These are phyloP conservation scores for Rosa persica DNA, from an alignment of 306 rosid species.

Conservation along the genomic window DNA sequence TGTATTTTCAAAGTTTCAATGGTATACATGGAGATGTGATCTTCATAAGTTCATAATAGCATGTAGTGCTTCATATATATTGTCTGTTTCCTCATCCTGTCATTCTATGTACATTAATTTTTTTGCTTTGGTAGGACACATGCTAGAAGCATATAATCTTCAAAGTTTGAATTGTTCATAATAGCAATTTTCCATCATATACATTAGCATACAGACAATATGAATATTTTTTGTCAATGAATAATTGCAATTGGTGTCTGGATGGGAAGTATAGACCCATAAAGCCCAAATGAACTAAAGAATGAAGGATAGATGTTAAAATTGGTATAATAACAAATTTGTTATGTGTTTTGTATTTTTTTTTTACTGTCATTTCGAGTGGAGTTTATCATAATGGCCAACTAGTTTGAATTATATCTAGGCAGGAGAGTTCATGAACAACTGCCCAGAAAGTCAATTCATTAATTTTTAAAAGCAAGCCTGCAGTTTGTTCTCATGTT, in stretches of 20 bases:
- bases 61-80: not conserved
- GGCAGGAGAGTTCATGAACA: conserved; percentile 15
- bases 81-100: not conserved
- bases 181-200: not conserved
- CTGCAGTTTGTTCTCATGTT: conserved; percentile 4
- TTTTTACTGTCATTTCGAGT: not conserved
- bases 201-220: not conserved
- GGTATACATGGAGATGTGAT: not conserved
- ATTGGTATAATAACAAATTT: not conserved
- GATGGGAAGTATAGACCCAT: not conserved
- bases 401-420: conserved; percentile 1
- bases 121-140: conserved; percentile 1
- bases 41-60: not conserved
- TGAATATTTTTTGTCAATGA: not conserved
- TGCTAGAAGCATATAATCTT: not conserved
- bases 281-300: not conserved
- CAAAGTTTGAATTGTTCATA: not conserved
- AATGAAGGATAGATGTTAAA: conserved; percentile 2
- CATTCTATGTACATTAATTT: not conserved
- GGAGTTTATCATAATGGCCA: not conserved
- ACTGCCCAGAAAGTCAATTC: conserved; percentile 13
- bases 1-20: not conserved
- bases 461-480: conserved; percentile 2
- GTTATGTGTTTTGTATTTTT: not conserved
- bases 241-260: not conserved